A percentile compares a stretch with the other conserved stretches of the same genome.
Evolutionary conservation across 2,329 filamentous ascomycete species (phyloP).

Genomic region (Colletotrichum lupini): DNA sequence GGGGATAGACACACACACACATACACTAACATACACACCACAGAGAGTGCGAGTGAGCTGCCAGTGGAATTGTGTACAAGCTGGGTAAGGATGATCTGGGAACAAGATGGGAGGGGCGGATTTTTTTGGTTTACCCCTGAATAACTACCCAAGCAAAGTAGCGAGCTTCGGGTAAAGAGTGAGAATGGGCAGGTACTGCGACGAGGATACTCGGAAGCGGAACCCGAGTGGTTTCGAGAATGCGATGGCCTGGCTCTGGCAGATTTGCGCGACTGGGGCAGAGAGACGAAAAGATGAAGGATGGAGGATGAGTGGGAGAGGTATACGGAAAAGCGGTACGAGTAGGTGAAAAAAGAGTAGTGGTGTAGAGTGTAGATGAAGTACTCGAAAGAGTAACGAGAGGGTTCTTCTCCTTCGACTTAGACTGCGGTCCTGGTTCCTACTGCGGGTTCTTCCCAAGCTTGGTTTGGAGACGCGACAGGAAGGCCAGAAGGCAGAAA

Average conservation of each 20-base stretch:
- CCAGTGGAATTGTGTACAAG: background rate
- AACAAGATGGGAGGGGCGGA: conserved; percentile 16
- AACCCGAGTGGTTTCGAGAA: conserved; percentile 49
- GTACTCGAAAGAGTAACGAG: background rate
- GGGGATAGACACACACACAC: background rate
- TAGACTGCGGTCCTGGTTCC: conserved; percentile 1
- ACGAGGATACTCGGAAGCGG: conserved; percentile 45
- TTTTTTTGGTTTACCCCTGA: conserved; percentile 43
- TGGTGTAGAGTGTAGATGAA: background rate
- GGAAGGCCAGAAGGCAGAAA: conserved; percentile 11
- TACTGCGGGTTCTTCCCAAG: conserved; percentile 7
- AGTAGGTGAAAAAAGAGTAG: too few species aligned
- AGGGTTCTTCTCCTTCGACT: background rate
- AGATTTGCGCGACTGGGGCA: background rate
- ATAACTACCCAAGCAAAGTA: conserved; percentile 45
- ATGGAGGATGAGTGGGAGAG: background rate
- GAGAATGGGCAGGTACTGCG: conserved; percentile 27
- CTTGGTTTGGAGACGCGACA: conserved; percentile 17
- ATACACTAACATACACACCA: too few species aligned
- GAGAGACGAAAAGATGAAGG: background rate
- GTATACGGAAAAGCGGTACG: background rate
- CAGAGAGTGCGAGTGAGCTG: background rate
- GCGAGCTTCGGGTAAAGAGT: conserved; percentile 31
- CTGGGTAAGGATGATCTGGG: background rate
- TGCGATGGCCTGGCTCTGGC: conserved; percentile 34